Conservation (phyloP, 441 rosid genomes). For the Euphorbia celastroides region DNA sequence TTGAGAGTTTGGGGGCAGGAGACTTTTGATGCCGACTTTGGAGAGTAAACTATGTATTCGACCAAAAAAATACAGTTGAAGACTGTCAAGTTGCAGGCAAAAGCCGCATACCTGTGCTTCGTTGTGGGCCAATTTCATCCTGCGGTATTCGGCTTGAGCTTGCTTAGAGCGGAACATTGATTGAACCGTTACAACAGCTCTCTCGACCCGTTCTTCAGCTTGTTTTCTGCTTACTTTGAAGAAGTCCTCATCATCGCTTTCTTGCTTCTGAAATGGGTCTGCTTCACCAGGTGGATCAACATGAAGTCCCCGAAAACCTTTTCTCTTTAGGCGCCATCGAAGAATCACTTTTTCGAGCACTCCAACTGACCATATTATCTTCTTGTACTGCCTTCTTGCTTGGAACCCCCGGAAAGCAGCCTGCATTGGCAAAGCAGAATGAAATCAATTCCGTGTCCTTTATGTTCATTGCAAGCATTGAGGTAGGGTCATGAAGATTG, state of each 20-base stretch:
- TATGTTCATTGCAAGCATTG: too few relatives aligned
- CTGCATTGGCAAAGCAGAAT: conserved; percentile 32
- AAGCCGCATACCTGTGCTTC: conserved; percentile 60
- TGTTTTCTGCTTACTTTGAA: conserved; percentile 71
- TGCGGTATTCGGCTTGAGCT: conserved; percentile 83
- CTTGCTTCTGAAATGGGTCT: conserved; percentile 25
- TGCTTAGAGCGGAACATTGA: conserved; percentile 97
- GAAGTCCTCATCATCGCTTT: conserved; percentile 66
- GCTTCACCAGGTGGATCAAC: conserved; percentile 31
- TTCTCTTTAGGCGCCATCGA: conserved; percentile 96
- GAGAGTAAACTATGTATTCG: too few relatives aligned
- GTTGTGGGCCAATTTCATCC: conserved; percentile 67
- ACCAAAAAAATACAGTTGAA: conserved; percentile 2
- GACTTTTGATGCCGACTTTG: too few relatives aligned
- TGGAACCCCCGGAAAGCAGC: conserved; percentile 94
- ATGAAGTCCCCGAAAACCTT: conserved; percentile 81
- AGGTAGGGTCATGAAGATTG: not conserved
- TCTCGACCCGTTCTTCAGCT: conserved; percentile 88
- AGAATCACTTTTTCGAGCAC: conserved; percentile 83
- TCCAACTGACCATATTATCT: conserved; percentile 88
- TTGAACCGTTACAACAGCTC: conserved; percentile 79
- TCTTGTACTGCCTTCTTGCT: conserved; percentile 68
- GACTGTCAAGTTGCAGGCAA: too few relatives aligned
- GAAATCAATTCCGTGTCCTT: too few relatives aligned
- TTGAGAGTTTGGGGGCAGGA: too few relatives aligned